These are phyloP conservation scores for Lindgomyces ingoldianus DNA, from an alignment of 495 filamentous ascomycete genomes.

Conservation along the genomic window DNA sequence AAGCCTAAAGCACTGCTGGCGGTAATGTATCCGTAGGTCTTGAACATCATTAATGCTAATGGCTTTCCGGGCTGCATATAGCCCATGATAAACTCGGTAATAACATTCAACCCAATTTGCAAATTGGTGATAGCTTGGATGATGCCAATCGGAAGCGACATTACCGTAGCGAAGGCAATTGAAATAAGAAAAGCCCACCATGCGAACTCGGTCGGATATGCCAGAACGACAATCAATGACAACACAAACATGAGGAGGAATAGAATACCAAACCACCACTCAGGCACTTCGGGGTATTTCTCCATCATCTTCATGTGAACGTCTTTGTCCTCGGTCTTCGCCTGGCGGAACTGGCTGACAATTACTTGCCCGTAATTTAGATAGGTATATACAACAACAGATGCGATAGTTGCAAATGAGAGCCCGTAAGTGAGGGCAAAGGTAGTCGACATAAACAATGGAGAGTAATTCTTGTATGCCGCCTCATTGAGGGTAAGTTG, in stretches of 20 bases:
- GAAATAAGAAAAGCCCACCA: conserved; percentile 71
- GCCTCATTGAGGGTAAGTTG: conserved; percentile 54
- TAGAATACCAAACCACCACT: conserved; percentile 43
- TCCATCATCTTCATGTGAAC: conserved; percentile 49
- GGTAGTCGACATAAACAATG: conserved; percentile 63
- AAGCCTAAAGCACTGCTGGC: conserved; percentile 61
- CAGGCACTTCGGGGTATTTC: conserved; percentile 20
- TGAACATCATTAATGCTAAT: conserved; percentile 72
- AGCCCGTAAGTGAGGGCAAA: conserved; percentile 68
- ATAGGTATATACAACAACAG: conserved; percentile 65
- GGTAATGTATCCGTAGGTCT: conserved; percentile 73
- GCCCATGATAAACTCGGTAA: conserved; percentile 69
- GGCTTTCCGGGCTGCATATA: conserved; percentile 70
- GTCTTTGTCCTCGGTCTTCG: conserved; percentile 60
- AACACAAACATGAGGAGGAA: conserved; percentile 58
- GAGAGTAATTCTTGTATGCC: conserved; percentile 62
- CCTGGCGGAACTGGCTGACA: conserved; percentile 59
- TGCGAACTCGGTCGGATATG: conserved; percentile 63
- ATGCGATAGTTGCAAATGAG: conserved; percentile 69
- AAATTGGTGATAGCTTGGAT: conserved; percentile 48
- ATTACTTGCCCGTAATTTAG: conserved; percentile 65
- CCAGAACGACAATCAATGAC: conserved; percentile 60
- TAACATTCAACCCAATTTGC: conserved; percentile 19
- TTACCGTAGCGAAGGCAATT: conserved; percentile 49
- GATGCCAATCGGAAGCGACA: conserved; percentile 53